Percentiles rank a stretch among this genome's conserved stretches.
phyloP scores from a whole-genome alignment of 495 filamentous ascomycete species.

The Poronia punctata region DNA sequence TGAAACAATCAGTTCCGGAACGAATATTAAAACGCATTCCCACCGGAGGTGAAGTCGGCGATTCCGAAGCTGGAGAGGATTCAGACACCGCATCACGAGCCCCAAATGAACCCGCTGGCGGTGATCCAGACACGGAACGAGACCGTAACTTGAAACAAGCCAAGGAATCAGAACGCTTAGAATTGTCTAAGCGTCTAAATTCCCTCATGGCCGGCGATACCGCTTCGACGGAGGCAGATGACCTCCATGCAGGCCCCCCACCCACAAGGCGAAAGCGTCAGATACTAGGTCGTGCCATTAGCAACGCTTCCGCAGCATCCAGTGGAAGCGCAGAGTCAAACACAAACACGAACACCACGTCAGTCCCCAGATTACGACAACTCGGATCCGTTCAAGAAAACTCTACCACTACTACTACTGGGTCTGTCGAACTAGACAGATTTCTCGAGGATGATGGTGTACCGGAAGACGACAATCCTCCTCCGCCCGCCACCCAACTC shows the following conservation, averaged over 20 bases:
- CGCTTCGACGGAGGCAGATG: conserved; percentile 9
- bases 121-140: conserved; percentile 7
- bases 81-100: conserved; percentile 11
- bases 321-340: conserved; percentile 18
- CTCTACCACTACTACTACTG: not conserved
- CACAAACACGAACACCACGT: conserved; percentile 7
- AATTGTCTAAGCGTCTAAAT: conserved; percentile 20
- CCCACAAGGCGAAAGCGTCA: conserved; percentile 32
- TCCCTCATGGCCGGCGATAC: conserved; percentile 19
- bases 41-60: conserved; percentile 33
- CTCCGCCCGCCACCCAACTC: conserved; percentile 37
- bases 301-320: conserved; percentile 41
- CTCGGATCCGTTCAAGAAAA: conserved; percentile 9
- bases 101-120: conserved; percentile 16
- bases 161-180: conserved; percentile 17
- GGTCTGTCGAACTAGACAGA: conserved; percentile 13
- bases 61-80: conserved; percentile 32
- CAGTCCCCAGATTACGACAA: conserved; percentile 9
- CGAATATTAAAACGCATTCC: conserved; percentile 15
- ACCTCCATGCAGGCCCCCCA: conserved; percentile 9
- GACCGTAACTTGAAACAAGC: conserved; percentile 18
- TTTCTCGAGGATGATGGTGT: conserved; percentile 5
- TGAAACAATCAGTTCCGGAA: conserved; percentile 7
- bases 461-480: conserved; percentile 14
- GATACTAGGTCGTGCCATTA: conserved; percentile 44